A percentile compares a stretch with the other conserved stretches of the same genome.
Evolutionary conservation across 176 grass and related monocot genomes (phyloP).

Genomic region (Neostapfia colusana): DNA sequence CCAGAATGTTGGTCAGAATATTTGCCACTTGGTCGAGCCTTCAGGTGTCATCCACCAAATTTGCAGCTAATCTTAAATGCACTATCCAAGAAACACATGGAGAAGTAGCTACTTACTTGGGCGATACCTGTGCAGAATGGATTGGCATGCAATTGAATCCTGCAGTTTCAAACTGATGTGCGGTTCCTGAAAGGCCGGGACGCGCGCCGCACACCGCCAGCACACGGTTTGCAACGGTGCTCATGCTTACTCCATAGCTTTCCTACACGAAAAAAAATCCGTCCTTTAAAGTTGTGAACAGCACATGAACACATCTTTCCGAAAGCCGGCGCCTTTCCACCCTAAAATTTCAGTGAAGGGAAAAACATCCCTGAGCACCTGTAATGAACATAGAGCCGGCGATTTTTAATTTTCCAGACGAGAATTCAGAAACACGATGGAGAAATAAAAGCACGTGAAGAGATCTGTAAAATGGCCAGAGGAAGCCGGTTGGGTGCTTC

Average conservation of each 20-base stretch:
- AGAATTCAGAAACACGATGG: neutral
- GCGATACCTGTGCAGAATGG: neutral
- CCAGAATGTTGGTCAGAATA: slow-evolving; percentile 23
- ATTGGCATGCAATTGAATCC: neutral
- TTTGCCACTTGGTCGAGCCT: neutral
- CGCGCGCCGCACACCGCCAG: neutral
- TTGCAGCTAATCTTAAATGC: neutral
- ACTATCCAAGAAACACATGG: neutral
- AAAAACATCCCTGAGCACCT: neutral
- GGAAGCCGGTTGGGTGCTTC: slow-evolving; percentile 53
- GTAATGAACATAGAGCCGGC: neutral
- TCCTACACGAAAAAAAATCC: neutral
- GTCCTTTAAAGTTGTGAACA: neutral
- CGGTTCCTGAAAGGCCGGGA: neutral
- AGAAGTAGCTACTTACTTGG: neutral
- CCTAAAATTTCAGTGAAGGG: slow-evolving; percentile 24
- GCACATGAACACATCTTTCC: neutral
- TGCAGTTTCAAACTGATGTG: neutral
- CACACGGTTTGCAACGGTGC: neutral
- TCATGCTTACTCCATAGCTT: neutral
- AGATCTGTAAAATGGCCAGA: slow-evolving; percentile 17
- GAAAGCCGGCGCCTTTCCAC: slow-evolving; percentile 16
- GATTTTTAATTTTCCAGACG: neutral
- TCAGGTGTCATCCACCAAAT: neutral
- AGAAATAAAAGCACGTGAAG: slow-evolving; percentile 20